phyloP scores from a whole-genome alignment of 148 eudicot genomes.

The Euryodendron excelsum region DNA sequence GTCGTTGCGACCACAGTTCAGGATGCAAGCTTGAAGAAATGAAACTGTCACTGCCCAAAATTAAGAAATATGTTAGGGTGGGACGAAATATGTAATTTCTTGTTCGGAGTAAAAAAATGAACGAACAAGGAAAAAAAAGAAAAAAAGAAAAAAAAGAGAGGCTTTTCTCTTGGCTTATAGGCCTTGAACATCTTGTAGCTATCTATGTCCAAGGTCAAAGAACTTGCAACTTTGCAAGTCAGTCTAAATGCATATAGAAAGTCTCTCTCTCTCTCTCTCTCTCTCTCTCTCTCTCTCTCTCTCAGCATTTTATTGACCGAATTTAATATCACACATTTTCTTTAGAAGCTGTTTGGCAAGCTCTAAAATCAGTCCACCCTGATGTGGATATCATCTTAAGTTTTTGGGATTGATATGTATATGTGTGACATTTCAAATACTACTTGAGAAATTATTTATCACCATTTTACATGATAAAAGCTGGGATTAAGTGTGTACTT shows the following conservation, averaged over 20 bases:
- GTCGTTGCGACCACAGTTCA: slow-evolving; percentile 40
- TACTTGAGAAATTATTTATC: too few relatives aligned
- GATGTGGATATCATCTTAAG: neutral
- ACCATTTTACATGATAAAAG: too few relatives aligned
- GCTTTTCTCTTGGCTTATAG: neutral
- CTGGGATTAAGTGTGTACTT: too few relatives aligned
- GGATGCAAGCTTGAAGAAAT: slow-evolving; percentile 27
- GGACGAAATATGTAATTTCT: neutral
- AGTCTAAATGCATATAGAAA: slow-evolving; percentile 18
- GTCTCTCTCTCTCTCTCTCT: too few relatives aligned
- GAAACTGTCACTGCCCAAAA: slow-evolving; percentile 15
- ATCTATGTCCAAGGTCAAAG: slow-evolving; percentile 23
- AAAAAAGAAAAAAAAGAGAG: too few relatives aligned
- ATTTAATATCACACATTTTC: neutral
- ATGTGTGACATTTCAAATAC: too few relatives aligned
- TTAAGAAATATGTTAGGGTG: neutral
- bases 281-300: too few relatives aligned
- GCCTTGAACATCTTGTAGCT: slow-evolving; percentile 28
- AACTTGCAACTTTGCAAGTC: slow-evolving; percentile 5
- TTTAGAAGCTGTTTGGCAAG: neutral
- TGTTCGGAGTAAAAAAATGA: neutral
- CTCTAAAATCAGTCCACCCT: neutral
- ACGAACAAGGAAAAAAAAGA: neutral
- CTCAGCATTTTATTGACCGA: neutral
- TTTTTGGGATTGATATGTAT: too few relatives aligned